Base-by-base conservation (phyloP, 345 rosid species). In the Citropsis articulata region DNA sequence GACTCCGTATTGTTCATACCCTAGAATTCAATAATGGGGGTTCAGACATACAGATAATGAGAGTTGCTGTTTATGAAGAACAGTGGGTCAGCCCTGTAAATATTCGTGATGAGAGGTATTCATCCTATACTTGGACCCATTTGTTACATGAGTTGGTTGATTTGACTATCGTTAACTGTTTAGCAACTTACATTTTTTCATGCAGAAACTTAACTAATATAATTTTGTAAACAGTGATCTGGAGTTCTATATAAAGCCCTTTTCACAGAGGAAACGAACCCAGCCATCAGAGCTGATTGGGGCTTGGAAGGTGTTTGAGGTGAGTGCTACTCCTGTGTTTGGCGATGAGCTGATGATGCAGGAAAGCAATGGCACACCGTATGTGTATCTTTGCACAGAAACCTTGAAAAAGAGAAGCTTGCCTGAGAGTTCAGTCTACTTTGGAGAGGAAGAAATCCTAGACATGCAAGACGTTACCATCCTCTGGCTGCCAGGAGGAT, bases 241-340 rank as follows among this genome's bases (percentile, higher is more conserved):
- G 5, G 94, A 84, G 36, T 79, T 89, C 25, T 89, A 91, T 72
- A 38, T 87, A 71, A 87, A 86, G 82, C 94, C 94, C 53, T 91
- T 92, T 74, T 95, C 97, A 16, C 92, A 89, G 82, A 83, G 93
- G 66, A 92, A 87, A 75, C 84, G 99, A 6, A 89, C 88, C 0
- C 88, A 81, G 61, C 93, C 97, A 22, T 90, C 91, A 27, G 92
- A 95, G 77, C 91, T 95, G 42, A 83, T 83, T 33, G 98, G 99
- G 35, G 87, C 98, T 18, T 95, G 97, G 99, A 95, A 95, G 81
- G 98, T 93, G 71, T 95, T 93, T 75, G 98, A 92, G 86, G 87
- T 91, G 50, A 92, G 92, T 48, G 98, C 95, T 38, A 92, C 90
- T 64, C 98, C 98, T 6, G 80, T 93, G 68, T 90, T 84, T 27